phyloP scores from a whole-genome alignment of 192 early-diverging fungal species.

The Mortierella hygrophila region DNA sequence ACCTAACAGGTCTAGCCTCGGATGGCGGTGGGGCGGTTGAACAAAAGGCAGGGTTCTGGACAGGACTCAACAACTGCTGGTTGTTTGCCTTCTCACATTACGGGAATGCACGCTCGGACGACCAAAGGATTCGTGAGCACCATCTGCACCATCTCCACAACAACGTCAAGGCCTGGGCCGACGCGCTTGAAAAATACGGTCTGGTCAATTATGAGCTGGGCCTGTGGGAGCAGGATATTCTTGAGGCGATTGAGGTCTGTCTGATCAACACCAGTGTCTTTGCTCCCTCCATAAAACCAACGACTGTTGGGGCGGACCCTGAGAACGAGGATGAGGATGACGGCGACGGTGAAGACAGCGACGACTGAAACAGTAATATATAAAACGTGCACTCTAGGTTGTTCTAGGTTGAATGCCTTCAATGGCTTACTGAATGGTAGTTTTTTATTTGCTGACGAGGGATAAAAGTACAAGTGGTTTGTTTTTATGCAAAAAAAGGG shows the following conservation, averaged over 20 bases:
- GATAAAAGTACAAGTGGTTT: neutral
- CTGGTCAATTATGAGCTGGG: constrained; percentile 90
- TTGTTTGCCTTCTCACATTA: constrained; percentile 75
- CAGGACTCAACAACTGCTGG: constrained; percentile 82
- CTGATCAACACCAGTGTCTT: constrained; percentile 38
- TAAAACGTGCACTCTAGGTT: neutral
- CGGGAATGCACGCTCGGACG: constrained; percentile 59
- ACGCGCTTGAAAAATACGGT: constrained; percentile 78
- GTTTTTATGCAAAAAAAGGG: neutral
- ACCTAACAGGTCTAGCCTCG: constrained; percentile 61
- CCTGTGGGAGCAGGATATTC: constrained; percentile 82
- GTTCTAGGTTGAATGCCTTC: neutral
- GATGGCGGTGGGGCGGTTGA: constrained; percentile 71
- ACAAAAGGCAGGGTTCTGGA: constrained; percentile 76
- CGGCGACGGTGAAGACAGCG: neutral
- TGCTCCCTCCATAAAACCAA: constrained; percentile 13
- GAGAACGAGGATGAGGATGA: neutral
- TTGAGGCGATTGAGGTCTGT: constrained; percentile 72
- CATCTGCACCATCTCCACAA: constrained; percentile 71
- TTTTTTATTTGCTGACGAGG: neutral
- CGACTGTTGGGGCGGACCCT: neutral
- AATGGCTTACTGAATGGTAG: neutral
- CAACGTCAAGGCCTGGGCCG: constrained; percentile 75
- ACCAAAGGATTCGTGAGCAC: constrained; percentile 67
- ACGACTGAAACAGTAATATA: neutral